Percentiles rank a stretch among this genome's conserved stretches.
phyloP scores from a whole-genome alignment of 345 rosid genomes.

The Gossypium herbaceum region DNA sequence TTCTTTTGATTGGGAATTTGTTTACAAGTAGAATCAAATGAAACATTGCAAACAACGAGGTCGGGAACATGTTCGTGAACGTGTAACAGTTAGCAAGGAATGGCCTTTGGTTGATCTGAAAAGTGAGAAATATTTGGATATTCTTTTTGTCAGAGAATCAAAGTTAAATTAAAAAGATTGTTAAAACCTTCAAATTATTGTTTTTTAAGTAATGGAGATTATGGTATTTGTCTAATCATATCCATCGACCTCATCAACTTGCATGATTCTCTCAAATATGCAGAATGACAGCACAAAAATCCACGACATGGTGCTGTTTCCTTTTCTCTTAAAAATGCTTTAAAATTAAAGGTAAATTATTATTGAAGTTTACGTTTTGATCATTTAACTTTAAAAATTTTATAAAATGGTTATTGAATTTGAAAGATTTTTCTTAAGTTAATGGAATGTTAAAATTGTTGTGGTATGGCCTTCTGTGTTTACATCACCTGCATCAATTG shows the following conservation, averaged over 20 bases:
- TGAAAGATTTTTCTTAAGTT: too few species aligned
- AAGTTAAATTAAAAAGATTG: too few species aligned
- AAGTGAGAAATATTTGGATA: not conserved
- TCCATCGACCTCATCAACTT: not conserved
- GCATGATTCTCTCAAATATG: not conserved
- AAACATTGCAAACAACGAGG: not conserved
- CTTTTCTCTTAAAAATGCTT: too few species aligned
- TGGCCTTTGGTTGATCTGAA: not conserved
- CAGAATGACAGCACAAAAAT: not conserved
- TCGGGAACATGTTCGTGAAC: not conserved
- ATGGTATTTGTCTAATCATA: not conserved
- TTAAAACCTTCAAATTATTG: not conserved
- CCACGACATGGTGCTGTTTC: not conserved
- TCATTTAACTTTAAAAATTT: too few species aligned
- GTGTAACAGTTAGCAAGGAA: not conserved
- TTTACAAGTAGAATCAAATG: not conserved
- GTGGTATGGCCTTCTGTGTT: too few species aligned
- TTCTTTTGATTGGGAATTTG: not conserved
- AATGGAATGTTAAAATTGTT: too few species aligned
- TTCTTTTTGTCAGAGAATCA: constrained; percentile 6
- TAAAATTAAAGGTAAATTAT: too few species aligned
- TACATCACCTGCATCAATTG: too few species aligned
- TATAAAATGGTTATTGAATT: too few species aligned
- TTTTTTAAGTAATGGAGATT: not conserved
- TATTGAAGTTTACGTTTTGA: too few species aligned